Conservation (phyloP, 202 grass and related monocot species). For the Panicum virgatum region DNA sequence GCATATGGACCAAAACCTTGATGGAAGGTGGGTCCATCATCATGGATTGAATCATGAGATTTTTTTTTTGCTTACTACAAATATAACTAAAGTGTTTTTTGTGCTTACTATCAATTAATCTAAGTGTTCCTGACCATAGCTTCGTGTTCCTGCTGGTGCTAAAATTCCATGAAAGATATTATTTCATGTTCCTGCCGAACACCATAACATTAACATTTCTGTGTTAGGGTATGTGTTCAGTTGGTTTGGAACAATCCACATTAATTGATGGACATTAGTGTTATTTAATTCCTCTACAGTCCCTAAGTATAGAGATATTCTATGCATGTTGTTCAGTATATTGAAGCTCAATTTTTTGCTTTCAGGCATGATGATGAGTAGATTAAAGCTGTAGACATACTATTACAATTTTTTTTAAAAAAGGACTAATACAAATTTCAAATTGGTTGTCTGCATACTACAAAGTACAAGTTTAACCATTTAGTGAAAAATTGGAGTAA, state of each 20-base stretch:
- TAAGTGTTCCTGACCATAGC: not conserved
- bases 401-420: not conserved
- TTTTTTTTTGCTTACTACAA: not conserved
- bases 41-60: not conserved
- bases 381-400: not conserved
- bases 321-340: not conserved
- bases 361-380: not conserved
- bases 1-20: not conserved
- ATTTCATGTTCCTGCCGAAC: not conserved
- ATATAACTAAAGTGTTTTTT: no score
- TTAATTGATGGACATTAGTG: not conserved
- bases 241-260: not conserved
- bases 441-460: not conserved
- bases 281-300: not conserved
- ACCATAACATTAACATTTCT: not conserved
- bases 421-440: not conserved
- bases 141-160: conserved; percentile 10
- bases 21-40: not conserved
- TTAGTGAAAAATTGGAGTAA: not conserved
- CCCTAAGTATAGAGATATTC: not conserved
- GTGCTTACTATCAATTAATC: not conserved
- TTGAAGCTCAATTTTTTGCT: not conserved
- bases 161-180: not conserved
- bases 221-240: not conserved
- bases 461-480: not conserved